Conservation (phyloP, 208 protist species). For the Porcisia deanei region DNA sequence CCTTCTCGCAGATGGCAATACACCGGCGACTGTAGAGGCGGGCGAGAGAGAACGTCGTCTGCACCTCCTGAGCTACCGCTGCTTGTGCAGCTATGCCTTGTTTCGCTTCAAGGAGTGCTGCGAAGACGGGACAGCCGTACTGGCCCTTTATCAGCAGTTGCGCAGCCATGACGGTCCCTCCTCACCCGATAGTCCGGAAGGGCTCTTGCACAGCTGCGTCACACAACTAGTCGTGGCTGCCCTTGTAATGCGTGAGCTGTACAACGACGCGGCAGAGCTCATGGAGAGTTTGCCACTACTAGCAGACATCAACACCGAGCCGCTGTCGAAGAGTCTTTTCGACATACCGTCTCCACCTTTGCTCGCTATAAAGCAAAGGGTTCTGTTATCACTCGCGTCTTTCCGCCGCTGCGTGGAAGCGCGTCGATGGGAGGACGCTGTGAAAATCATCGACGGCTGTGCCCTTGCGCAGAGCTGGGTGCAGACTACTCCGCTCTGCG, state of each 20-base stretch:
- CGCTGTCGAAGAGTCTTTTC: not conserved
- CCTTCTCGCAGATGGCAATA: not conserved
- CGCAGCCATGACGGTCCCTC: not conserved
- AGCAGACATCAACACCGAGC: not conserved
- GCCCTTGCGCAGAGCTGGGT: not conserved
- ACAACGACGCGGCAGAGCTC: slow-evolving; percentile 39
- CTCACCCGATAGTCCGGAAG: not conserved
- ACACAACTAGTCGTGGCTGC: slow-evolving; percentile 31
- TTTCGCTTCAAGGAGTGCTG: slow-evolving; percentile 79
- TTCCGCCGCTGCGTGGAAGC: slow-evolving; percentile 45
- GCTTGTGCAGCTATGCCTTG: slow-evolving; percentile 57
- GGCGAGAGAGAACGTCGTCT: not conserved
- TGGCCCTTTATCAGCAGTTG: slow-evolving; percentile 12
- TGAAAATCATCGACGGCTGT: slow-evolving; percentile 9
- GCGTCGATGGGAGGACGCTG: slow-evolving; percentile 43
- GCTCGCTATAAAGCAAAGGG: not conserved
- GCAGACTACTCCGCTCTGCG: slow-evolving; percentile 48
- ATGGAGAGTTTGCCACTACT: not conserved
- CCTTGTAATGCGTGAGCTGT: slow-evolving; percentile 58
- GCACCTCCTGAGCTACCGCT: slow-evolving; percentile 41
- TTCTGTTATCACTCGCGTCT: slow-evolving; percentile 17
- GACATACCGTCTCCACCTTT: not conserved
- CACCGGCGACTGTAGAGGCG: not conserved
- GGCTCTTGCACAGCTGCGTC: not conserved
- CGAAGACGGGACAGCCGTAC: slow-evolving; percentile 48